Conservation (phyloP, 352 stramenopile genomes). For the Phytophthora fragariaefolia region DNA sequence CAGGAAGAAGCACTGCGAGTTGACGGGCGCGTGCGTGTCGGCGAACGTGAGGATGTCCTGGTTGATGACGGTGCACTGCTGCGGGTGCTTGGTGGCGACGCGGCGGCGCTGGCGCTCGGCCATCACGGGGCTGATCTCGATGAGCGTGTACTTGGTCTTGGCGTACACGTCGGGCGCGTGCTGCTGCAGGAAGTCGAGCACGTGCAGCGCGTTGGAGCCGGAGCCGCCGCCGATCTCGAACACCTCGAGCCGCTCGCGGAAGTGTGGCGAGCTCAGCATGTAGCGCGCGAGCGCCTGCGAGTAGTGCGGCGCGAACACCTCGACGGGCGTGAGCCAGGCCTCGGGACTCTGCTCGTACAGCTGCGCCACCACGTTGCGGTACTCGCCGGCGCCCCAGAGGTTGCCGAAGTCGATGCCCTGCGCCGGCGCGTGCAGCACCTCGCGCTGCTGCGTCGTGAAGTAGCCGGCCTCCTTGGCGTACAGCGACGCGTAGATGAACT, state of each 20-base stretch:
- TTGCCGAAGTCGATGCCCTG: constrained; percentile 78
- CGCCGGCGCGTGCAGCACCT: constrained; percentile 74
- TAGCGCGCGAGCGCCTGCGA: constrained; percentile 87
- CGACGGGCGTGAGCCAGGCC: constrained; percentile 91
- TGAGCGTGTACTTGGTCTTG: constrained; percentile 93
- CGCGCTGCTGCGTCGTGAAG: constrained; percentile 77
- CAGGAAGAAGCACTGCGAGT: constrained; percentile 77
- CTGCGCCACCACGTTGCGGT: constrained; percentile 63
- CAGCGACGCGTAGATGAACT: constrained; percentile 72
- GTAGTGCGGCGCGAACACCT: constrained; percentile 90
- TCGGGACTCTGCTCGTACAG: constrained; percentile 76
- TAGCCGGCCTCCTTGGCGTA: constrained; percentile 84
- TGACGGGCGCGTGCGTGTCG: constrained; percentile 58
- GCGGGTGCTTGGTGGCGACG: constrained; percentile 60
- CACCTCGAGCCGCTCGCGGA: constrained; percentile 64
- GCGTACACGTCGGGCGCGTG: constrained; percentile 94
- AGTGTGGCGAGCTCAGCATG: constrained; percentile 82
- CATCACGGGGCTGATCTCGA: constrained; percentile 91
- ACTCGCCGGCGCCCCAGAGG: constrained; percentile 79
- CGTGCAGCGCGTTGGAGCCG: constrained; percentile 90
- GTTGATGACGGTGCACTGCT: constrained; percentile 78
- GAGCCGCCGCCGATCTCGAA: constrained; percentile 90
- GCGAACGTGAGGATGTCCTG: constrained; percentile 82
- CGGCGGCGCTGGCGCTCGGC: constrained; percentile 78
- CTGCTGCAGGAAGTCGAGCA: constrained; percentile 95